Evolutionary conservation across 306 rosid species (phyloP), one percentile per base, ranked within the genome.

Genomic region (Elaeagnus macrophylla): DNA sequence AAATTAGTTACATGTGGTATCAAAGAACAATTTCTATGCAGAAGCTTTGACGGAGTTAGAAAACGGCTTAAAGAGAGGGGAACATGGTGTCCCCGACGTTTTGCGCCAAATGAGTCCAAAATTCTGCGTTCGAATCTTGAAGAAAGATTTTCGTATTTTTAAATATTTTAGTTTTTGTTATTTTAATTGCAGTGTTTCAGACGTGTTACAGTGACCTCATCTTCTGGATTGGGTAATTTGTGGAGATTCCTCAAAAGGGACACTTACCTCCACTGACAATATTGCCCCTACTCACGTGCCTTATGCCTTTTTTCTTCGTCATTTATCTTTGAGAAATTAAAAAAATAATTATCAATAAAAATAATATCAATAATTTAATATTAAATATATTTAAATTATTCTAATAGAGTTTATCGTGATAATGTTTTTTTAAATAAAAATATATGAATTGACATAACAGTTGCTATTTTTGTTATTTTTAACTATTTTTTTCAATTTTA

Each of bases 61-160:
- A 19, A 49, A 60, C 65, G 64, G 62, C 16, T 36, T 20, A 55
- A 46, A 10, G 3, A 48, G 2, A 15, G 12, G 10, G 11, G 47
- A 48, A 67, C 66, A 66, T 59, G 66, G 60, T 13, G 66, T 42
- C 37, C 49, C 15, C n/a, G 36, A 52, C 45, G 72, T 52, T 32
- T 51, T 67, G 66, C 60, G 72, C 60, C 60, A 5, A 52, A 67
- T 20, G 60, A 59, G 9, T 48, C 66, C 55, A 67, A 67, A 54
- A 12, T 12, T 12, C 55, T 36, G 64, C 53, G 59, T 67, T 51
- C 59, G 66, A 45, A 59, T 52, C 72, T 52, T 58, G 43, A 37
- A 7, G 37, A 57, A 67, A 58, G 59, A 36, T 51, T 52, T 52
- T 43, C 15, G 12, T 37, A 50, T 51, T 44, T 16, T 13, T 19